Conservation (phyloP, 495 filamentous ascomycete genomes). For the Schizothecium vesticola region DNA sequence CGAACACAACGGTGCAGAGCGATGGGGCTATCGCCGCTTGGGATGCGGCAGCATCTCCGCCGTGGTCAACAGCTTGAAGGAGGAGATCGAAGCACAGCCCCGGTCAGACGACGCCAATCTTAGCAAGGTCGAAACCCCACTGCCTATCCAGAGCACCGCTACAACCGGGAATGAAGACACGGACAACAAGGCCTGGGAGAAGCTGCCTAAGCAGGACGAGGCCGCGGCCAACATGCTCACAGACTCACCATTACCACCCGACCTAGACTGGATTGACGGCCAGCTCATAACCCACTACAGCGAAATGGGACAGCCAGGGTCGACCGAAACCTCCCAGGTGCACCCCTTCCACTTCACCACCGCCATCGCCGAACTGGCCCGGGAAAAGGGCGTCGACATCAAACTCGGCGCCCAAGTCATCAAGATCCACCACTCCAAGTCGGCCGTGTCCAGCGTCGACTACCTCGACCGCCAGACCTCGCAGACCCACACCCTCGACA, state of each 20-base stretch:
- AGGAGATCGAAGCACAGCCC: constrained; percentile 24
- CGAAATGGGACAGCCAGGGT: constrained; percentile 70
- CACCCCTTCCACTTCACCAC: constrained; percentile 92
- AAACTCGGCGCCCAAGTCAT: constrained; percentile 56
- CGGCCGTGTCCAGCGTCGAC: constrained; percentile 60
- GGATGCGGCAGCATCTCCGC: constrained; percentile 69
- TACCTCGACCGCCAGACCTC: constrained; percentile 61
- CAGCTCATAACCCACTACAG: constrained; percentile 65
- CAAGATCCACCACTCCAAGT: constrained; percentile 44
- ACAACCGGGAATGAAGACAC: constrained; percentile 11
- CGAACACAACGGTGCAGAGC: constrained; percentile 71
- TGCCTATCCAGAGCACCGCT: constrained; percentile 24
- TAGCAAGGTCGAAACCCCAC: constrained; percentile 21
- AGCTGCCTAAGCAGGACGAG: constrained; percentile 67
- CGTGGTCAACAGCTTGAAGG: constrained; percentile 38
- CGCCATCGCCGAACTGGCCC: constrained; percentile 73
- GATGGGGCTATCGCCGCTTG: constrained; percentile 84
- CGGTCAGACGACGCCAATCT: constrained; percentile 10
- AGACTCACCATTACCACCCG: constrained; percentile 61
- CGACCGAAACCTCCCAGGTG: constrained; percentile 76
- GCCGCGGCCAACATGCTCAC: constrained; percentile 55
- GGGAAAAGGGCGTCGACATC: constrained; percentile 68
- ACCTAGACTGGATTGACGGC: constrained; percentile 80
- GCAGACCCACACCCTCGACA: constrained; percentile 50
- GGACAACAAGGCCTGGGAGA: constrained; percentile 43